Conservation (phyloP, 2,329 filamentous ascomycete genomes). For the Alternaria angustiovoidea region DNA sequence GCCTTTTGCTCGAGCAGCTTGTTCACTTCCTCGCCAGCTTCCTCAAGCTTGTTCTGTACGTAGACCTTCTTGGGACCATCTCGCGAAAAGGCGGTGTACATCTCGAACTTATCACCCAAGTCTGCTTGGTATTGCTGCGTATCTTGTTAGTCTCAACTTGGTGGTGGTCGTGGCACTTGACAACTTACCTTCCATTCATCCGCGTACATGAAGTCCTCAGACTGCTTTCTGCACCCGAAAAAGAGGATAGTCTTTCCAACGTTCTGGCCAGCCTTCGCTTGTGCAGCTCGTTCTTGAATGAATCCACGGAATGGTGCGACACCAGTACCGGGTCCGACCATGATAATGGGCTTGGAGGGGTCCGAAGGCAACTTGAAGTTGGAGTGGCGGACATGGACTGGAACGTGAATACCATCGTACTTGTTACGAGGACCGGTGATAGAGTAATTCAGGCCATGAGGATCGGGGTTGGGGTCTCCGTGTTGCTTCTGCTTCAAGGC, state of each 20-base stretch:
- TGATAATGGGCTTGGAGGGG: slow-evolving; percentile 90
- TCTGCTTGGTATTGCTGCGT: slow-evolving; percentile 79
- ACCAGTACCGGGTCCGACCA: slow-evolving; percentile 95
- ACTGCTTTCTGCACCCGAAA: slow-evolving; percentile 87
- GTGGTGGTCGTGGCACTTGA: slow-evolving; percentile 14
- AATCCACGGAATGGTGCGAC: slow-evolving; percentile 96
- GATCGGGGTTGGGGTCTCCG: slow-evolving; percentile 80
- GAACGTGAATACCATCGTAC: slow-evolving; percentile 94
- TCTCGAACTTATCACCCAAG: slow-evolving; percentile 86
- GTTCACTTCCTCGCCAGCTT: slow-evolving; percentile 84
- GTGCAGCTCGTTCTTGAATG: slow-evolving; percentile 88
- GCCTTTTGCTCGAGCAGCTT: slow-evolving; percentile 85
- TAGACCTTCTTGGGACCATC: slow-evolving; percentile 90
- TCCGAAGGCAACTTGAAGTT: slow-evolving; percentile 99
- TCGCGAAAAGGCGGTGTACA: slow-evolving; percentile 95
- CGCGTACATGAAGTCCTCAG: slow-evolving; percentile 93
- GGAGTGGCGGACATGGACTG: slow-evolving; percentile 94
- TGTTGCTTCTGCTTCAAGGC: slow-evolving; percentile 98
- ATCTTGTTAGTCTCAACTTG: slow-evolving; percentile 21
- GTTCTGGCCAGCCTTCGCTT: slow-evolving; percentile 78
- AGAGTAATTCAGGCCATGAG: slow-evolving; percentile 85
- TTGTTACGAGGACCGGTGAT: slow-evolving; percentile 93
- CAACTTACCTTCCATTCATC: slow-evolving; percentile 87
- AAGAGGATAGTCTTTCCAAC: slow-evolving; percentile 91
- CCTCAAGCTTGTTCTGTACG: slow-evolving; percentile 90